Evolutionary conservation across 169 alveolate species (phyloP).

Genomic region (Amoebophrya sp.): DNA sequence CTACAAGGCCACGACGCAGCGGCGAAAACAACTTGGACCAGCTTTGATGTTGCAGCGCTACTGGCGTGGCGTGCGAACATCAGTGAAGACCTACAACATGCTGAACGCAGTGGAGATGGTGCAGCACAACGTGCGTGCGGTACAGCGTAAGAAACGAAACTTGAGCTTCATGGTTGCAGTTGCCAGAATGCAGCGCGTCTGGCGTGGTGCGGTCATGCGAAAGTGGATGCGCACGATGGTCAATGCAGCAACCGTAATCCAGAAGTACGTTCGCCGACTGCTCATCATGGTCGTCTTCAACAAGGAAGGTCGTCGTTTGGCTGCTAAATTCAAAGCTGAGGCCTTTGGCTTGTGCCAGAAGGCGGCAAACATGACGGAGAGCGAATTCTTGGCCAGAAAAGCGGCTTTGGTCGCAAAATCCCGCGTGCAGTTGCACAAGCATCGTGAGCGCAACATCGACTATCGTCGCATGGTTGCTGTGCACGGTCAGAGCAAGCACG

Average conservation of each 20-base stretch:
- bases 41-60: conserved; percentile 21
- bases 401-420: background rate
- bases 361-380: background rate
- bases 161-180: background rate
- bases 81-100: conserved; percentile 7
- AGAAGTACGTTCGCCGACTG: background rate
- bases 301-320: background rate
- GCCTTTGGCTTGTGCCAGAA: background rate
- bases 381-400: background rate
- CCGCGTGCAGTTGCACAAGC: background rate
- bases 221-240: conserved; percentile 14
- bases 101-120: conserved; percentile 24
- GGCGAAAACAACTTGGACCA: conserved; percentile 2
- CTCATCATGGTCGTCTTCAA: background rate
- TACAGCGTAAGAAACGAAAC: background rate
- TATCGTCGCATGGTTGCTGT: background rate
- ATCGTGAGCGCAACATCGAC: background rate
- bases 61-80: conserved; percentile 25
- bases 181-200: background rate
- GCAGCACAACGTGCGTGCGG: background rate
- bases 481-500: background rate
- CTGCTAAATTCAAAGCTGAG: background rate
- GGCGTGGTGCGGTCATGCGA: background rate
- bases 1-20: conserved; percentile 21
- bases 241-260: background rate